A percentile compares a stretch with the other conserved stretches of the same genome.
Evolutionary conservation across 805 yeast species (phyloP).

Genomic region (Suhomyces sp.): DNA sequence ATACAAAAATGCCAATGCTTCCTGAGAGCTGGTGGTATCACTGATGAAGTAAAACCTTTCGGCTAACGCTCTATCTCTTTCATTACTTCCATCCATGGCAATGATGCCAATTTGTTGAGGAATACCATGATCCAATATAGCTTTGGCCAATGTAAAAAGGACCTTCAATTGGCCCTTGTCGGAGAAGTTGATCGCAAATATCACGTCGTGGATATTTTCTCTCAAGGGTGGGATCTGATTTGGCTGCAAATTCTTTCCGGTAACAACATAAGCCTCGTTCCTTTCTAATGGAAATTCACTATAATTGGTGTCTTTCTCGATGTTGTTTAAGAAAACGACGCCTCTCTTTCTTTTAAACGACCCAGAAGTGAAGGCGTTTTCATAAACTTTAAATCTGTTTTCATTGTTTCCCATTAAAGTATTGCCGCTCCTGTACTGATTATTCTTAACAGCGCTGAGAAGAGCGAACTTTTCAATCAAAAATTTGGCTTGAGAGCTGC

Average conservation of each 20-base stretch:
- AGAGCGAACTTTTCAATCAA: conserved; percentile 38
- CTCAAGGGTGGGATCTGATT: conserved; percentile 68
- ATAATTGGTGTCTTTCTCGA: conserved; percentile 62
- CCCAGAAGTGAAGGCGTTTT: conserved; percentile 19
- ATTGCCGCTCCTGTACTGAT: conserved; percentile 35
- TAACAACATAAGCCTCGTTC: conserved; percentile 42
- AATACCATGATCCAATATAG: conserved; percentile 52
- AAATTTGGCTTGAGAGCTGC: conserved; percentile 28
- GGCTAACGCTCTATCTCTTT: conserved; percentile 27
- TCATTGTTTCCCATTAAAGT: conserved; percentile 28
- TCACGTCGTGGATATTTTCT: conserved; percentile 72
- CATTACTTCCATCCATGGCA: conserved; percentile 48
- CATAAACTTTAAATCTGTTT: conserved; percentile 33
- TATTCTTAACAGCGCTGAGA: conserved; percentile 37
- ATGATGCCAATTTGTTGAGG: conserved; percentile 82
- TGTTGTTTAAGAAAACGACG: conserved; percentile 73
- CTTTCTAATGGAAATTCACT: conserved; percentile 40
- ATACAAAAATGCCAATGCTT: conserved; percentile 40
- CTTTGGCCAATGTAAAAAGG: conserved; percentile 47
- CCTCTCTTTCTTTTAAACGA: conserved; percentile 24
- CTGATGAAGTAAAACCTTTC: conserved; percentile 33
- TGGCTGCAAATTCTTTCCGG: conserved; percentile 22
- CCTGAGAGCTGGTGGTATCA: conserved; percentile 27
- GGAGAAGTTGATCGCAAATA: conserved; percentile 65
- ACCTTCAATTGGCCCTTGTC: conserved; percentile 50